Percentiles rank a stretch among this genome's conserved stretches.
Evolutionary conservation across 768 basidiomycete genomes (phyloP).

Genomic region (Gloeostereum incarnatum): DNA sequence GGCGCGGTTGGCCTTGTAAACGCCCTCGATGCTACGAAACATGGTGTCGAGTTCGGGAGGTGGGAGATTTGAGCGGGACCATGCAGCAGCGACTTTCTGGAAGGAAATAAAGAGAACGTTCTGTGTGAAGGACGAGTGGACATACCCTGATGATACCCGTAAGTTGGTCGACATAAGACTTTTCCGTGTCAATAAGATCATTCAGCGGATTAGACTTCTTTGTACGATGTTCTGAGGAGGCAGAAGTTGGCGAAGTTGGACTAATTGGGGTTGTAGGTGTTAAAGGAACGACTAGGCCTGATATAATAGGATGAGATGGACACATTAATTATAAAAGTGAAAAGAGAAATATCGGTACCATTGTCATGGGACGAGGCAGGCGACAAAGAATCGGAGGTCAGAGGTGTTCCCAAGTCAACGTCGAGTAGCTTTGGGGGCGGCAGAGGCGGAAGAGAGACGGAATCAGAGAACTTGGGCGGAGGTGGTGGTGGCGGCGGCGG

Average conservation of each 20-base stretch:
- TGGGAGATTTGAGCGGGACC: constrained; percentile 92
- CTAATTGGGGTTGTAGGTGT: constrained; percentile 27
- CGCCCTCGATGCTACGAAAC: constrained; percentile 88
- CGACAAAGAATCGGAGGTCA: too few relatives aligned
- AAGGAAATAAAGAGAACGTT: constrained; percentile 10
- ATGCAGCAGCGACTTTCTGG: constrained; percentile 95
- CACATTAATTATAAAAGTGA: too few relatives aligned
- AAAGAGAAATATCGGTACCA: too few relatives aligned
- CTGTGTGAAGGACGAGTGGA: constrained; percentile 6
- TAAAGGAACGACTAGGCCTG: constrained; percentile 16
- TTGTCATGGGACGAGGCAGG: too few relatives aligned
- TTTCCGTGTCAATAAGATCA: constrained; percentile 94
- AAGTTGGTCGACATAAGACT: constrained; percentile 82
- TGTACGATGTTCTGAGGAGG: constrained; percentile 33
- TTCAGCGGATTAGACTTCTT: constrained; percentile 75
- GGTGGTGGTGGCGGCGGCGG: too few relatives aligned
- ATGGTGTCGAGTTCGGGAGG: constrained; percentile 86
- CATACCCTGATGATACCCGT: constrained; percentile 86
- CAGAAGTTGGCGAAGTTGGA: constrained; percentile 16
- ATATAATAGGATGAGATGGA: constrained; percentile 7
- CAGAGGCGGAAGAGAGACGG: constrained; percentile 12
- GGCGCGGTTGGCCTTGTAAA: constrained; percentile 86
- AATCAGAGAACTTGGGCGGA: too few relatives aligned
- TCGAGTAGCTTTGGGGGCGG: constrained; percentile 1
- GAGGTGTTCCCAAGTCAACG: constrained; percentile 3